A percentile compares a stretch with the other conserved stretches of the same genome.
Conservation (phyloP, 2,329 filamentous ascomycete genomes). For the Talaromyces sp. region DNA sequence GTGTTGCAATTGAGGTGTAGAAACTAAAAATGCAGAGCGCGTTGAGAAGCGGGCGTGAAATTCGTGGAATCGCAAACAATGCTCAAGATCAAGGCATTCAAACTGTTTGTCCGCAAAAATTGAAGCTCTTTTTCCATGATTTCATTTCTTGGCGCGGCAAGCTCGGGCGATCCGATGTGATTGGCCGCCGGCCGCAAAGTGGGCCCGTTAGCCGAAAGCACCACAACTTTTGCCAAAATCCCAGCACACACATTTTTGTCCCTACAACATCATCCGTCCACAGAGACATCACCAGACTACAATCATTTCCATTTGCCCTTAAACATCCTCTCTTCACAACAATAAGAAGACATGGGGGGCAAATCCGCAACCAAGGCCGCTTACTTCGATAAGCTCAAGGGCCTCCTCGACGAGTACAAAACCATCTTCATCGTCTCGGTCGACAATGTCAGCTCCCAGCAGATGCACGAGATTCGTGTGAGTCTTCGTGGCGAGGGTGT, state of each 20-base stretch:
- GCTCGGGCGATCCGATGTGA: not conserved
- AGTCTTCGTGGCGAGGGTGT: slow-evolving; percentile 87
- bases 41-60: not conserved
- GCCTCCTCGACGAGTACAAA: slow-evolving; percentile 91
- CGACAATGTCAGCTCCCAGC: slow-evolving; percentile 99
- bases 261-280: slow-evolving; percentile 28
- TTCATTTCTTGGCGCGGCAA: slow-evolving; percentile 15
- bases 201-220: slow-evolving; percentile 41
- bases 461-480: slow-evolving; percentile 99
- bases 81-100: not conserved
- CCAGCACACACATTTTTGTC: slow-evolving; percentile 23
- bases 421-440: slow-evolving; percentile 96
- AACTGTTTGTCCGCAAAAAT: not conserved
- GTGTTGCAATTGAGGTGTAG: not conserved
- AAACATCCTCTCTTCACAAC: slow-evolving; percentile 94
- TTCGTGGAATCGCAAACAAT: not conserved
- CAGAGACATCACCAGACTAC: slow-evolving; percentile 26
- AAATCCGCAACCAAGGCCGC: slow-evolving; percentile 88
- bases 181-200: slow-evolving; percentile 13
- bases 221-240: slow-evolving; percentile 31
- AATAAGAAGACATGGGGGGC: slow-evolving; percentile 98
- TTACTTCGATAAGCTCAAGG: slow-evolving; percentile 99
- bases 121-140: slow-evolving; percentile 12
- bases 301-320: slow-evolving; percentile 70
- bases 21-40: not conserved